These are phyloP conservation scores for Botrytis galanthina DNA, from an alignment of 2,329 filamentous ascomycete species.

Conservation along the genomic window DNA sequence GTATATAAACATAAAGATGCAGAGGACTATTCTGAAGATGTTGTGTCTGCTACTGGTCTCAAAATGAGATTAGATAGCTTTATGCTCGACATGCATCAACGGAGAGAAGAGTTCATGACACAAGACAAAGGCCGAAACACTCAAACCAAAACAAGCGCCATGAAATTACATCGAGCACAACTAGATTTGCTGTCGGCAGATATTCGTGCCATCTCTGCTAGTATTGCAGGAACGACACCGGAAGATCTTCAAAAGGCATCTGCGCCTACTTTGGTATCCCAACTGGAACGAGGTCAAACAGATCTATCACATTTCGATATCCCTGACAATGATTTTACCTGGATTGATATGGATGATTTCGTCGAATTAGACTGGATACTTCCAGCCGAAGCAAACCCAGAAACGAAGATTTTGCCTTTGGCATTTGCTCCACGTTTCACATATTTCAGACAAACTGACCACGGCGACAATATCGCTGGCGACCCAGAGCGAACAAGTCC, in stretches of 20 bases:
- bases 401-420: slow-evolving; percentile 90
- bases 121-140: slow-evolving; percentile 73
- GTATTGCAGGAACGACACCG: slow-evolving; percentile 74
- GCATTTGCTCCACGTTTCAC: slow-evolving; percentile 93
- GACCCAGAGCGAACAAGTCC: slow-evolving; percentile 80
- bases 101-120: slow-evolving; percentile 86
- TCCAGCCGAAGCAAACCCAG: slow-evolving; percentile 83
- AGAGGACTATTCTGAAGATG: slow-evolving; percentile 75
- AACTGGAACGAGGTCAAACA: slow-evolving; percentile 56
- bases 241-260: slow-evolving; percentile 69
- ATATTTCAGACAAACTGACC: slow-evolving; percentile 96
- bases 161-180: slow-evolving; percentile 94
- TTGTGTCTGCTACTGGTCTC: slow-evolving; percentile 89
- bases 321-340: slow-evolving; percentile 89
- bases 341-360: slow-evolving; percentile 99
- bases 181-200: slow-evolving; percentile 90
- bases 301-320: slow-evolving; percentile 91
- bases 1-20: slow-evolving; percentile 98
- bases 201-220: slow-evolving; percentile 88
- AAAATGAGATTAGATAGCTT: slow-evolving; percentile 96
- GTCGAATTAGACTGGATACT: slow-evolving; percentile 97
- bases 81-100: slow-evolving; percentile 93
- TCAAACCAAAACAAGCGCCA: slow-evolving; percentile 79
- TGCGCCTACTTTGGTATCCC: slow-evolving; percentile 48
- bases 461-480: slow-evolving; percentile 74